Percentiles rank a stretch among this genome's conserved stretches.
Evolutionary conservation across 257 asterid genomes (phyloP).

Genomic region (Jacaranda mimosifolia): DNA sequence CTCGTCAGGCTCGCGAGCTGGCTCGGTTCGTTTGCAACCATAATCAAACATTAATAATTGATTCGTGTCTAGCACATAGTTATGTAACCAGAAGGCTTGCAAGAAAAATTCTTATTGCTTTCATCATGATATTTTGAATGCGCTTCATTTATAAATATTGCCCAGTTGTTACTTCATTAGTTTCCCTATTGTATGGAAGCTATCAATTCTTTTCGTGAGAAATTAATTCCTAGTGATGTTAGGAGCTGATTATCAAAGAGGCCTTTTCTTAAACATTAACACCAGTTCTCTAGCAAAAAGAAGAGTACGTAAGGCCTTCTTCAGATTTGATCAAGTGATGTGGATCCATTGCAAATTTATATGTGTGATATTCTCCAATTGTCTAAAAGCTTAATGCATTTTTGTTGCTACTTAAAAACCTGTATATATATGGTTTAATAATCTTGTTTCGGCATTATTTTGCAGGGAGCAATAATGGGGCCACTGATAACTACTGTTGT

Average conservation of each 20-base stretch:
- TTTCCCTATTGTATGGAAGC: background rate
- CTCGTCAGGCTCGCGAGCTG: no score
- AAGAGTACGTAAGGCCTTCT: background rate
- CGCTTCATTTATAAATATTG: background rate
- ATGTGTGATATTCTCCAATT: background rate
- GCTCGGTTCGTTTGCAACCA: no score
- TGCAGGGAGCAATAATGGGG: slow-evolving; percentile 98
- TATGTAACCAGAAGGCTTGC: background rate
- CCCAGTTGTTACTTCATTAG: background rate
- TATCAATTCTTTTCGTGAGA: background rate
- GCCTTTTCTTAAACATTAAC: background rate
- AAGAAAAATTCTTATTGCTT: background rate
- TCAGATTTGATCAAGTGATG: background rate
- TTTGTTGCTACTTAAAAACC: background rate
- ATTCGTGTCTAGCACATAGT: background rate
- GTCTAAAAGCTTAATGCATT: no score
- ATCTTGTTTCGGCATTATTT: background rate
- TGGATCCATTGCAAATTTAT: background rate
- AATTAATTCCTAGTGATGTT: background rate
- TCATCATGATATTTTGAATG: background rate
- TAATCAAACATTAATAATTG: background rate
- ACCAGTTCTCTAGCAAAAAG: background rate
- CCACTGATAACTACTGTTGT: slow-evolving; percentile 90
- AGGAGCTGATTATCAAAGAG: background rate
- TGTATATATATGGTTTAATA: background rate